phyloP scores from a whole-genome alignment of 2,329 filamentous ascomycete species.

The Biscogniauxia marginata region DNA sequence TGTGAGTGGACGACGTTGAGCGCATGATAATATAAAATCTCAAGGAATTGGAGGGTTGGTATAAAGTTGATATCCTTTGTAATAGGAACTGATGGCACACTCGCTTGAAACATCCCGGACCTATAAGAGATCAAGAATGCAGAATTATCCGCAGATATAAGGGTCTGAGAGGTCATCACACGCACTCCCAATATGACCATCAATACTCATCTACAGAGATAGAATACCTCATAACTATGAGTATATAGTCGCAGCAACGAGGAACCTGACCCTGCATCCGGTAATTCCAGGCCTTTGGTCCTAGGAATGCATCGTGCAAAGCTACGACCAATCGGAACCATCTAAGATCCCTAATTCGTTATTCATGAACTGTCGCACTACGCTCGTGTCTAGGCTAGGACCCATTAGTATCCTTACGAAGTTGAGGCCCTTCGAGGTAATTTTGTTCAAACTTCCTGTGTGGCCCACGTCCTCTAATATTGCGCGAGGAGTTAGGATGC shows the following conservation, averaged over 20 bases:
- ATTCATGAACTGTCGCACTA: slow-evolving; percentile 42
- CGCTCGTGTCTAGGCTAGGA: slow-evolving; percentile 49
- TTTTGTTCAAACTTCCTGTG: slow-evolving; percentile 52
- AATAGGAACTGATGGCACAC: too few relatives aligned
- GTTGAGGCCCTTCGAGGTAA: slow-evolving; percentile 56
- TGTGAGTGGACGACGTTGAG: background rate
- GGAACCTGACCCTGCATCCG: slow-evolving; percentile 57
- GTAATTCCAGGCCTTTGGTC: slow-evolving; percentile 69
- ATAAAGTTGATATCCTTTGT: too few relatives aligned
- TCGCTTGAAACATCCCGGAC: too few relatives aligned
- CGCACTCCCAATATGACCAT: slow-evolving; percentile 66
- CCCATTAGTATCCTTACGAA: slow-evolving; percentile 59
- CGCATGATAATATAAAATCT: background rate
- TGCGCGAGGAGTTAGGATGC: slow-evolving; percentile 43
- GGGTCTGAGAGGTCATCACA: slow-evolving; percentile 42
- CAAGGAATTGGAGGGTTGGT: background rate
- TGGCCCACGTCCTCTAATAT: slow-evolving; percentile 52
- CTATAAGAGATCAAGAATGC: too few relatives aligned
- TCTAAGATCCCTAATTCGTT: slow-evolving; percentile 40
- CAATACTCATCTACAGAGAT: slow-evolving; percentile 64
- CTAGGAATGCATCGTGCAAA: slow-evolving; percentile 73
- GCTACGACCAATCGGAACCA: slow-evolving; percentile 58
- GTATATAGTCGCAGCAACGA: slow-evolving; percentile 68
- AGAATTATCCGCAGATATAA: background rate
- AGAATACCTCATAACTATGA: slow-evolving; percentile 80